Evolutionary conservation across 2,329 filamentous ascomycete species (phyloP), one percentile per base, ranked within the genome.

Genomic region (Rhinocladiella mackenziei): DNA sequence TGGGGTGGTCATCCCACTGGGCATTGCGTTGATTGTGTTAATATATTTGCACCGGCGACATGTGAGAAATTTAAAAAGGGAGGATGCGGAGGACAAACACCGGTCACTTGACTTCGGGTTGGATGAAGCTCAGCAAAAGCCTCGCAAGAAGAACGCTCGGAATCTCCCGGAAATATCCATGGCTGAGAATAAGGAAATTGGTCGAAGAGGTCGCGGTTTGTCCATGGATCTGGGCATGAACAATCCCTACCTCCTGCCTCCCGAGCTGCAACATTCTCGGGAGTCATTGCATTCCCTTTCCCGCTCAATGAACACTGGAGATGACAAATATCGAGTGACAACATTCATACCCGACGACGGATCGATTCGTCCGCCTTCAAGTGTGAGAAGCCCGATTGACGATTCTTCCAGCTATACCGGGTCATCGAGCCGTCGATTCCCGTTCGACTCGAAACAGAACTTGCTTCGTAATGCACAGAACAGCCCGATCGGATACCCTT

Each of bases 241-340:
- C 23, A 92, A 83, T 57, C 92, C 92, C 2, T 98, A 97, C 63
- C 77, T 98, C n/a, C 75, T 97, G n/a, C 89, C 92, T 3, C 86
- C 86, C 1, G 81, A 80, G 42, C 61, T 91, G 14, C 81, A 92
- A 30, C 75, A 78, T 59, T 96, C 91, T 1, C 79, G 80, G 32
- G 89, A 95, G 56, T 96, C 91, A 4, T 73, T 97, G 51, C 82
- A 89, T 63, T 94, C 89, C 2, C 73, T 97, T 54, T 86, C 89
- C 18, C 81, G 84, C 41, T 84, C 83, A 2, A 76, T 91, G 33
- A 76, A 81, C 44, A 77, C 80, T 55, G 77, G 82, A 41, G 84
- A 94, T 58, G 91, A 96, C 64, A 91, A 89, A 25, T 97, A 96
- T 67, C 80, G 87, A 38, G 75, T 78, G 11, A 65, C 60, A 5